Evolutionary conservation across 148 eudicot genomes (phyloP).

Genomic region (Spergularia marina): DNA sequence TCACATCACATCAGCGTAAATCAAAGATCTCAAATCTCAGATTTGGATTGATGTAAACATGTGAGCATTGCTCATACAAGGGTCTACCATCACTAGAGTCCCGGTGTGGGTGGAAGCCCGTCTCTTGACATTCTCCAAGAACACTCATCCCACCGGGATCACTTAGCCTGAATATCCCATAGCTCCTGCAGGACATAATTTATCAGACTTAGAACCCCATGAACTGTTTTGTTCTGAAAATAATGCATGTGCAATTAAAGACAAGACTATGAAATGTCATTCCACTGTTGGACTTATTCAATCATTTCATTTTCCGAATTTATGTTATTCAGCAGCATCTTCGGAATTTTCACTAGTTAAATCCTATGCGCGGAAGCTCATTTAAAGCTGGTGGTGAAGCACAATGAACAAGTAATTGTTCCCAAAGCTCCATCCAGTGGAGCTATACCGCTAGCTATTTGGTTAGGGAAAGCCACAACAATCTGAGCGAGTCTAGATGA

Average conservation of each 20-base stretch:
- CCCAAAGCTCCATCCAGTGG: too few relatives aligned
- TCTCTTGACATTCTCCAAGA: constrained; percentile 53
- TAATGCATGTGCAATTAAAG: background rate
- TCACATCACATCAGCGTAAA: constrained; percentile 36
- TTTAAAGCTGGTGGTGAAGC: too few relatives aligned
- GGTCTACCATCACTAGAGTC: constrained; percentile 54
- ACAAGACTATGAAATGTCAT: constrained; percentile 4
- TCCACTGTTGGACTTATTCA: background rate
- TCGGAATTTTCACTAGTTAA: too few relatives aligned
- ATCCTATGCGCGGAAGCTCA: too few relatives aligned
- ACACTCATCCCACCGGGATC: constrained; percentile 57
- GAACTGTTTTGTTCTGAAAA: background rate
- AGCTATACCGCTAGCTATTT: background rate
- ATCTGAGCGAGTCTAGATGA: background rate
- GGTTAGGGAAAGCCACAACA: background rate
- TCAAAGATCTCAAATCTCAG: constrained; percentile 66
- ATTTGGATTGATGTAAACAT: constrained; percentile 58
- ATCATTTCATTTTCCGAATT: background rate
- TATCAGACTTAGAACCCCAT: constrained; percentile 8
- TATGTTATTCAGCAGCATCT: too few relatives aligned
- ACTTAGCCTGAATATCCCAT: constrained; percentile 60
- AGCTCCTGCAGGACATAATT: constrained; percentile 40
- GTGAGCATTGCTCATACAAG: constrained; percentile 65
- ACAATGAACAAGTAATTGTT: too few relatives aligned
- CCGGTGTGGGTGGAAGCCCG: constrained; percentile 58